Conservation (phyloP, 176 grass and related monocot genomes). For the Ananas comosus region DNA sequence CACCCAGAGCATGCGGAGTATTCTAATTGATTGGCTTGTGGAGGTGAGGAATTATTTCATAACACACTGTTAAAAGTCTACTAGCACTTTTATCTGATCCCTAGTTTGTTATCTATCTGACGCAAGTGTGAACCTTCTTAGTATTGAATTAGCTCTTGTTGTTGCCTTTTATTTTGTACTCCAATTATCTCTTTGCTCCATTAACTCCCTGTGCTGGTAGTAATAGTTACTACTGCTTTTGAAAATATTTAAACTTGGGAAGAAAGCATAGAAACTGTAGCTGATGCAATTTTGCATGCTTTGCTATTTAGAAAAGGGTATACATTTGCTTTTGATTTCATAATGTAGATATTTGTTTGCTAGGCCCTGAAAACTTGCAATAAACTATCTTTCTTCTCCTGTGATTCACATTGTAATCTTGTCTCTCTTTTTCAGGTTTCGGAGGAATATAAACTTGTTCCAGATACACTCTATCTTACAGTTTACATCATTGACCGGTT, state of each 20-base stretch:
- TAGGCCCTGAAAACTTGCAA: too few species aligned
- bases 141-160: too few species aligned
- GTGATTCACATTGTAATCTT: background rate
- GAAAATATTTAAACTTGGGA: too few species aligned
- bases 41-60: conserved; percentile 26
- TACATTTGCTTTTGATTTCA: too few species aligned
- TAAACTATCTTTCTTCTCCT: too few species aligned
- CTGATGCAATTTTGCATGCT: background rate
- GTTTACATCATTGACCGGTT: conserved; percentile 67
- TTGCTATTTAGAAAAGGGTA: background rate
- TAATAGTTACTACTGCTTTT: too few species aligned
- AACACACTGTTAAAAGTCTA: background rate
- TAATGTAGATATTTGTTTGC: too few species aligned
- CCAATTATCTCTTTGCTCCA: background rate
- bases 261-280: background rate
- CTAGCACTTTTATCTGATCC: background rate
- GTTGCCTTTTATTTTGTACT: too few species aligned
- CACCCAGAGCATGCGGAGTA: conserved; percentile 44
- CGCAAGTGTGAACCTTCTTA: background rate
- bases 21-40: conserved; percentile 74
- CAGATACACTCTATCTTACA: conserved; percentile 85
- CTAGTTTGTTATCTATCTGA: background rate
- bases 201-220: background rate
- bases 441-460: conserved; percentile 81
- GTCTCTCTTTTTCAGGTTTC: conserved; percentile 48